These are phyloP conservation scores for Corynespora cassiicola DNA, from an alignment of 2,329 filamentous ascomycete species.

Conservation along the genomic window DNA sequence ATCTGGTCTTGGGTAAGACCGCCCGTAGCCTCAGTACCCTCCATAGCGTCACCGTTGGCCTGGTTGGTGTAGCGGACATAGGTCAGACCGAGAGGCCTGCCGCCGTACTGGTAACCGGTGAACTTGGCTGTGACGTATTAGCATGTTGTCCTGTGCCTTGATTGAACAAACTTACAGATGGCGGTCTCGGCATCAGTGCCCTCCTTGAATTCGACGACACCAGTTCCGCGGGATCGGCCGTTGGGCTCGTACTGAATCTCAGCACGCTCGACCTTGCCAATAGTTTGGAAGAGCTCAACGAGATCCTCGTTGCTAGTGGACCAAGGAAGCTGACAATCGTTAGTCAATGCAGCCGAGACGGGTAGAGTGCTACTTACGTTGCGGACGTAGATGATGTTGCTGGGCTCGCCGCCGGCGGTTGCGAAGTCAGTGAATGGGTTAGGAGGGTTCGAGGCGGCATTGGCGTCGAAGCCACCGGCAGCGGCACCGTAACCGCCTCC, in stretches of 20 bases:
- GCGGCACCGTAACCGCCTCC: conserved; percentile 47
- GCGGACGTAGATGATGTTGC: conserved; percentile 89
- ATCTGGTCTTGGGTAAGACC: conserved; percentile 97
- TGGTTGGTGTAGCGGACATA: conserved; percentile 91
- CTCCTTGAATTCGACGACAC: conserved; percentile 92
- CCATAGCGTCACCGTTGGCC: conserved; percentile 72
- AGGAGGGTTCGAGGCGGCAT: conserved; percentile 63
- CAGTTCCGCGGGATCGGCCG: conserved; percentile 90
- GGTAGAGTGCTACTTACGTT: conserved; percentile 72
- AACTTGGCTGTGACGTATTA: conserved; percentile 74
- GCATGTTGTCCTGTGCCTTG: conserved; percentile 1
- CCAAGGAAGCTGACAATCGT: conserved; percentile 81
- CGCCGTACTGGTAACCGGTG: conserved; percentile 96
- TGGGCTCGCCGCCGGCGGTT: conserved; percentile 82
- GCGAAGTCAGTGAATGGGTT: conserved; percentile 96
- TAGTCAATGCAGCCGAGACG: conserved; percentile 28
- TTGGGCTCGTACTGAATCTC: conserved; percentile 99
- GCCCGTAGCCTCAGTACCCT: conserved; percentile 72
- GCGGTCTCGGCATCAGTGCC: conserved; percentile 87
- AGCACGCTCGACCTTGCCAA: conserved; percentile 97
- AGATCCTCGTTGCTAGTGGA: conserved; percentile 98
- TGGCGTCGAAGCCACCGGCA: conserved; percentile 55
- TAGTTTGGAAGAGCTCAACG: conserved; percentile 94
- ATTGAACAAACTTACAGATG: conserved; percentile 64
- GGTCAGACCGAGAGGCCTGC: conserved; percentile 88